Evolutionary conservation across 768 basidiomycete genomes (phyloP), one percentile per base, ranked within the genome.

Genomic region (Sutorius australiensis): DNA sequence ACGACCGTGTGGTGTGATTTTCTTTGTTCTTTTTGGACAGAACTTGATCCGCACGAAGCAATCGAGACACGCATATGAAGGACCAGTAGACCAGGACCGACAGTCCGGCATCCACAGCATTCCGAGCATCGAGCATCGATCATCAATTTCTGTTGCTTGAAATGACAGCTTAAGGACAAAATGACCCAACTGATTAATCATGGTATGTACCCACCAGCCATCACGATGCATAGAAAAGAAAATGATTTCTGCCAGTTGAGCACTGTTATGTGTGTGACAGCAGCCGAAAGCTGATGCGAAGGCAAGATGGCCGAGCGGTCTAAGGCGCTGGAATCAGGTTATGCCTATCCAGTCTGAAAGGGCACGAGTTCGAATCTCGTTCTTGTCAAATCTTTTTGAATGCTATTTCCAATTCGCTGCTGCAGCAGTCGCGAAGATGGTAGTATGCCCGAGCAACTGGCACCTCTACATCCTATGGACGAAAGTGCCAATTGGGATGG

Each of bases 321-420:
- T 73, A 79, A 80, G 77, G 77, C 77, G 77, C 77, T 74, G 76
- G 78, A 80, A 73, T 77, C 73, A 78, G 75, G 76, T 55, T 19
- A 3, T n/a, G 45, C 58, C 59, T 41, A 59, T 59, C 58, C 58
- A 59, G 58, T 59, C 58, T 33, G 46, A 66, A 69, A 64, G 67
- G 67, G 67, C 67, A 58, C 67, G 67, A 69, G 67, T 69, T 69
- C 69, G 67, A 69, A 69, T 69, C 67, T 69, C 69, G 62, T 58
- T 69, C 65, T 65, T 69, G 67, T 69, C 67, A 71, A 36, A 43
- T 11, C 0, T 0, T 56, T 68, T 67, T 57, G 1, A 5, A 4
- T 31, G n/a, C 31, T n/a, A 32, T n/a, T 27, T 13, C 37, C 24
- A 24, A 2, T 32, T 17, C 9, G 32, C 21, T 31, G 19, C 28